phyloP scores from a whole-genome alignment of 78 protist species.

The Mastigamoeba balamuthi region DNA sequence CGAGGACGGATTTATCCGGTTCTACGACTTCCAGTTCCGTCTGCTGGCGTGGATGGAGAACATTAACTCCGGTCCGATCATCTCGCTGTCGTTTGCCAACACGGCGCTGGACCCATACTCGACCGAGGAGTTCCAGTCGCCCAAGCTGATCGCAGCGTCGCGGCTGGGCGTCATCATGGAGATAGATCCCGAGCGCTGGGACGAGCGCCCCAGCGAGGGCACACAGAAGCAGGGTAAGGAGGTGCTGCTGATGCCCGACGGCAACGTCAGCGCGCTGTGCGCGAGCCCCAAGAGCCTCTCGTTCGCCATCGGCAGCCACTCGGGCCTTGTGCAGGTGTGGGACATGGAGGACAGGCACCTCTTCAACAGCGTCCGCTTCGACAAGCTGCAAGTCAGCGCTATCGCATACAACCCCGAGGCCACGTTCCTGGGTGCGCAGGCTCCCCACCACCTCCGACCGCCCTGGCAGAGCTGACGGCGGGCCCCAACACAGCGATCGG shows the following conservation, averaged over 20 bases:
- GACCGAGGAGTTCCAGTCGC: background rate
- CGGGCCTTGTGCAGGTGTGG: slow-evolving; percentile 25
- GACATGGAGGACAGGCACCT: slow-evolving; percentile 1
- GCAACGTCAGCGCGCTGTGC: no score
- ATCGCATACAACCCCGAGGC: no score
- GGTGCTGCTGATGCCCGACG: no score
- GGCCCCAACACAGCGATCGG: slow-evolving; percentile 23
- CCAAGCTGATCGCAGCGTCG: background rate
- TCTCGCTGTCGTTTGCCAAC: slow-evolving; percentile 25
- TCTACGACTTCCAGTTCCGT: slow-evolving; percentile 39
- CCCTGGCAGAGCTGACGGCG: slow-evolving; percentile 3
- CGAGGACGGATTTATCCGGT: slow-evolving; percentile 38
- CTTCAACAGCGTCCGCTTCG: no score
- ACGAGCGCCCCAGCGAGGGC: no score
- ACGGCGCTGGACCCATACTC: background rate
- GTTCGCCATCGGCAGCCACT: slow-evolving; percentile 13
- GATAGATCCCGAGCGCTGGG: background rate
- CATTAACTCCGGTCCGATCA: slow-evolving; percentile 32
- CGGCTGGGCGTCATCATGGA: background rate
- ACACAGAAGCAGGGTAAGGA: no score
- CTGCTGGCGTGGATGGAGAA: slow-evolving; percentile 51
- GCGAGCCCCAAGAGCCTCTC: slow-evolving; percentile 21
- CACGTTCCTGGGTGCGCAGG: no score
- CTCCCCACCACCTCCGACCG: no score
- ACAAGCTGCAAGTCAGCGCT: background rate